These are phyloP conservation scores for Leptographium flavum DNA, from an alignment of 2,329 filamentous ascomycete species.

Conservation along the genomic window DNA sequence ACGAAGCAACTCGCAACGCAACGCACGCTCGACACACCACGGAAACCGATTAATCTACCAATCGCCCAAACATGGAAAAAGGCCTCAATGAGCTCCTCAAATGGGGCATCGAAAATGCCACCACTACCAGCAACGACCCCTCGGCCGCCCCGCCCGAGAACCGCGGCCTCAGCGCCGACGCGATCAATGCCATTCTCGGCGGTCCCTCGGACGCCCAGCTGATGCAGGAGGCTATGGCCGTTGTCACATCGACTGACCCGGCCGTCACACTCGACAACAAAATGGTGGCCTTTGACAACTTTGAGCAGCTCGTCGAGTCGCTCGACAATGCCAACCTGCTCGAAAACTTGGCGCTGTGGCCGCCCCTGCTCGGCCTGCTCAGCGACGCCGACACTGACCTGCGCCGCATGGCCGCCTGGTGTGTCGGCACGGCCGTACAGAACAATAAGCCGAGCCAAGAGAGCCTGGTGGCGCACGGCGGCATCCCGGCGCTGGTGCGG, in stretches of 20 bases:
- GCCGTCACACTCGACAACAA: slow-evolving; percentile 60
- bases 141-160: slow-evolving; percentile 17
- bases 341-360: slow-evolving; percentile 65
- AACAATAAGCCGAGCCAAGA: slow-evolving; percentile 85
- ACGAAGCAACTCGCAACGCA: background rate
- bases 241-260: slow-evolving; percentile 47
- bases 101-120: slow-evolving; percentile 21
- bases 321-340: slow-evolving; percentile 98
- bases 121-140: slow-evolving; percentile 8
- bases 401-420: slow-evolving; percentile 83
- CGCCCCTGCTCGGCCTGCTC: slow-evolving; percentile 59
- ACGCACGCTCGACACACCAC: background rate
- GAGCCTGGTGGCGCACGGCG: slow-evolving; percentile 46
- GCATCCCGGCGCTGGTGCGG: slow-evolving; percentile 53
- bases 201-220: slow-evolving; percentile 81
- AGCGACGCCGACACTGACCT: slow-evolving; percentile 50
- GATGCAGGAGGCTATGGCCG: slow-evolving; percentile 73
- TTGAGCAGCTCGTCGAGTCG: slow-evolving; percentile 81
- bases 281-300: slow-evolving; percentile 80
- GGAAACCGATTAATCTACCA: background rate
- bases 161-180: slow-evolving; percentile 47
- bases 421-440: slow-evolving; percentile 85
- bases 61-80: slow-evolving; percentile 16
- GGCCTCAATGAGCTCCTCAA: slow-evolving; percentile 22
- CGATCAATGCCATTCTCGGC: slow-evolving; percentile 62